phyloP scores from a whole-genome alignment of 2,329 filamentous ascomycete genomes.

The Monilinia polystroma region DNA sequence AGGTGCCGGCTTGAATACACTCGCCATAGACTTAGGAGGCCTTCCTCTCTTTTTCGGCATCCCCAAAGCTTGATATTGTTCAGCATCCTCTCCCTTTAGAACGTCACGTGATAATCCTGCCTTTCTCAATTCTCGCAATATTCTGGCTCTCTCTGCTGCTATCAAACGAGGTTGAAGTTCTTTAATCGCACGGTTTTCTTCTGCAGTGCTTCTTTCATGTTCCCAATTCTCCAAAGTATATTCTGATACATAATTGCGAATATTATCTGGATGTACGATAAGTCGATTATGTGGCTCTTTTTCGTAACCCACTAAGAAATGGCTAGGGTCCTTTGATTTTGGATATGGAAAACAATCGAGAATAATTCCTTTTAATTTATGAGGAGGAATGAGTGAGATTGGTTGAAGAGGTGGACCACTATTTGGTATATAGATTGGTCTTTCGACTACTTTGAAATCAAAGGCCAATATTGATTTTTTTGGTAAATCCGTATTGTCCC shows the following conservation, averaged over 20 bases:
- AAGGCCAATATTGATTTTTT: constrained; percentile 27
- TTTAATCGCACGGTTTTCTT: constrained; percentile 22
- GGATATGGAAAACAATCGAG: constrained; percentile 52
- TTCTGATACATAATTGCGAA: constrained; percentile 60
- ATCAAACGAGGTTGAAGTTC: constrained; percentile 23
- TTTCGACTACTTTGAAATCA: constrained; percentile 37
- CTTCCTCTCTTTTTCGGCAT: constrained; percentile 24
- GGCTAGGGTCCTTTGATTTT: constrained; percentile 26
- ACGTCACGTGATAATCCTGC: constrained; percentile 17
- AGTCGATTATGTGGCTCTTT: constrained; percentile 49
- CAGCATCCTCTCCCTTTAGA: constrained; percentile 18
- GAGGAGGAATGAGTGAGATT: constrained; percentile 49
- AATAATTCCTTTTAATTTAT: constrained; percentile 56
- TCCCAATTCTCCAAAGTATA: constrained; percentile 58
- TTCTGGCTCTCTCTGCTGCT: constrained; percentile 23
- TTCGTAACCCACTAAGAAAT: constrained; percentile 34
- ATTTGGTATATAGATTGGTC: constrained; percentile 46
- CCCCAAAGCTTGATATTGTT: not conserved
- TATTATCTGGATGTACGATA: constrained; percentile 48
- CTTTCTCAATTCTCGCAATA: constrained; percentile 21
- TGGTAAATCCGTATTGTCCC: constrained; percentile 5
- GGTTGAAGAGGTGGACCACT: constrained; percentile 50
- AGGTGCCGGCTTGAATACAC: constrained; percentile 13
- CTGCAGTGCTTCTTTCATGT: constrained; percentile 38
- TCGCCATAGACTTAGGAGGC: constrained; percentile 19